These are phyloP conservation scores for Diaporthe sp. DNA, from an alignment of 2,329 filamentous ascomycete species.

Conservation along the genomic window DNA sequence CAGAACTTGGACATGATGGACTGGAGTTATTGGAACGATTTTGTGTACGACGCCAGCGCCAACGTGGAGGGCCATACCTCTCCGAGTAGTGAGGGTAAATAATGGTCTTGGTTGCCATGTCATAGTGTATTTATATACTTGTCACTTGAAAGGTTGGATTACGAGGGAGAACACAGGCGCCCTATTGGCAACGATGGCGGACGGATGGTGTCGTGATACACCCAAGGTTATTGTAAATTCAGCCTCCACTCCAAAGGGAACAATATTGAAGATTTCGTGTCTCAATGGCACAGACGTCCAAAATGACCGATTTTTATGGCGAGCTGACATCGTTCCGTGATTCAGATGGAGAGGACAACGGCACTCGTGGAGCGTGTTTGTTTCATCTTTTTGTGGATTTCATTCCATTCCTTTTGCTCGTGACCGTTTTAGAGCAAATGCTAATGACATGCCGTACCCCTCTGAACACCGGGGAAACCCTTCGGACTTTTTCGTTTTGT, in stretches of 20 bases:
- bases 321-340: not conserved
- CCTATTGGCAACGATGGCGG: not conserved
- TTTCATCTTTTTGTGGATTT: conserved; percentile 51
- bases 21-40: conserved; percentile 59
- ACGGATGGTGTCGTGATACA: not conserved
- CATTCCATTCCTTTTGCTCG: conserved; percentile 54
- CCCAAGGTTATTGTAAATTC: not conserved
- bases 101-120: not conserved
- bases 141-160: not conserved
- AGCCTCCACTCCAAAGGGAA: not conserved
- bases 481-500: conserved; percentile 46
- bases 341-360: not conserved
- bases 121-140: not conserved
- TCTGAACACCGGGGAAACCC: conserved; percentile 72
- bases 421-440: conserved; percentile 64
- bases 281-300: too few relatives aligned
- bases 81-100: conserved; percentile 29
- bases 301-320: not conserved
- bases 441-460: conserved; percentile 70
- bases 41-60: conserved; percentile 53
- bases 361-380: not conserved
- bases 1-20: conserved; percentile 48
- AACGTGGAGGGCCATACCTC: conserved; percentile 32
- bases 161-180: not conserved
- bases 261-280: not conserved